Evolutionary conservation across 2,329 filamentous ascomycete genomes (phyloP).

Genomic region (Diaporthe australafricana): DNA sequence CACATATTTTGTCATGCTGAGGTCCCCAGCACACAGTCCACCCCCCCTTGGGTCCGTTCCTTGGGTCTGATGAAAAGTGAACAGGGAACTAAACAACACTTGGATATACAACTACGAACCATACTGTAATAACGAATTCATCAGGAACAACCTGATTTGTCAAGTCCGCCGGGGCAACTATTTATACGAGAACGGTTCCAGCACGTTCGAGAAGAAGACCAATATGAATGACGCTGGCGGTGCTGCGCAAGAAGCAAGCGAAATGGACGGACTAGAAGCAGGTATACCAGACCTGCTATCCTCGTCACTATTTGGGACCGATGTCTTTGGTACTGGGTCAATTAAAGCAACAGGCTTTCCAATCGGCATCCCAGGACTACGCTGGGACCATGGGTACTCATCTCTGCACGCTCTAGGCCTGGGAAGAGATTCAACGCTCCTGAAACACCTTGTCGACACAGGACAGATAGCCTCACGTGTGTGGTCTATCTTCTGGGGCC

Average conservation of each 20-base stretch:
- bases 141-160: slow-evolving; percentile 47
- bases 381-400: slow-evolving; percentile 46
- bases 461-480: slow-evolving; percentile 44
- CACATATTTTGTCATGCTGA: not conserved
- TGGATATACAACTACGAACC: slow-evolving; percentile 47
- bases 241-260: slow-evolving; percentile 36
- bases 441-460: slow-evolving; percentile 11
- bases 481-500: slow-evolving; percentile 52
- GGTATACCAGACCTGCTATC: slow-evolving; percentile 26
- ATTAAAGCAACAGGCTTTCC: slow-evolving; percentile 37
- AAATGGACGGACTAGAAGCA: not conserved
- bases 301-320: slow-evolving; percentile 41
- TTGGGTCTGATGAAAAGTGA: not conserved
- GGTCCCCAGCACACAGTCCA: not conserved
- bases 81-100: slow-evolving; percentile 50
- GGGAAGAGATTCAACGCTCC: slow-evolving; percentile 46
- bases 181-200: slow-evolving; percentile 39
- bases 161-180: slow-evolving; percentile 40
- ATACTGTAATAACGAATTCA: slow-evolving; percentile 43
- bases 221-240: slow-evolving; percentile 38
- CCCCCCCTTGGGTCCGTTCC: not conserved
- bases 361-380: slow-evolving; percentile 43
- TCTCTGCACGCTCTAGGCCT: slow-evolving; percentile 45
- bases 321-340: slow-evolving; percentile 34
- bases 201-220: slow-evolving; percentile 33